Percentiles rank a stretch among this genome's conserved stretches.
Evolutionary conservation across 2,329 filamentous ascomycete species (phyloP).

Genomic region (Knufia fluminis): DNA sequence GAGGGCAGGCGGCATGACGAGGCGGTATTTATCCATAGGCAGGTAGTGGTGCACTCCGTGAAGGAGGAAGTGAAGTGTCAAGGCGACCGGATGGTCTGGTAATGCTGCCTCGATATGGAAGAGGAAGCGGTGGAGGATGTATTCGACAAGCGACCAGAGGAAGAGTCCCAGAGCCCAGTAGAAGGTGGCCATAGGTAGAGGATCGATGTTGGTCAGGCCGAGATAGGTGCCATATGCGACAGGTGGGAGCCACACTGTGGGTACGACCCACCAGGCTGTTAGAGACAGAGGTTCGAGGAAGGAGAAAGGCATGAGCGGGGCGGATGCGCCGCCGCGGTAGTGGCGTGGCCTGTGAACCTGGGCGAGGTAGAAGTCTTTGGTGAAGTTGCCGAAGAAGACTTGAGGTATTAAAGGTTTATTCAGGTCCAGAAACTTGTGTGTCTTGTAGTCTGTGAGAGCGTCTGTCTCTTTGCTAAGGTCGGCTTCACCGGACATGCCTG

Average conservation of each 20-base stretch:
- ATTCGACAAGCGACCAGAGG: constrained; percentile 87
- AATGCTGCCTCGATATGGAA: constrained; percentile 92
- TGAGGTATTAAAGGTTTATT: constrained; percentile 76
- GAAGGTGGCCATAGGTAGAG: constrained; percentile 41
- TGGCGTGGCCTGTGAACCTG: constrained; percentile 93
- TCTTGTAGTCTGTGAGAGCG: constrained; percentile 63
- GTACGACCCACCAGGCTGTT: constrained; percentile 90
- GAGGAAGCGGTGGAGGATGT: constrained; percentile 75
- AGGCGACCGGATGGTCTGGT: constrained; percentile 78
- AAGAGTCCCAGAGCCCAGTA: constrained; percentile 65
- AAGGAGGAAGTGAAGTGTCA: constrained; percentile 84
- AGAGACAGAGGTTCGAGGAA: constrained; percentile 95
- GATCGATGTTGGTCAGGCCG: constrained; percentile 46
- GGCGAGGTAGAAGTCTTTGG: constrained; percentile 91
- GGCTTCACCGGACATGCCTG: constrained; percentile 81
- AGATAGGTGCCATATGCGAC: constrained; percentile 63
- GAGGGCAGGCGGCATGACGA: constrained; percentile 91
- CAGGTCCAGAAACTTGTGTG: constrained; percentile 88
- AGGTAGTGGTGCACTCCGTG: constrained; percentile 97
- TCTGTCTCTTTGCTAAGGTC: constrained; percentile 86
- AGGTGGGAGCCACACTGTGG: constrained; percentile 72
- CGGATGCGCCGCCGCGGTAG: constrained; percentile 86
- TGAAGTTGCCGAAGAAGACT: constrained; percentile 79
- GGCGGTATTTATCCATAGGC: constrained; percentile 95
- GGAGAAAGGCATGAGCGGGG: constrained; percentile 82